Conservation (phyloP, 2,329 filamentous ascomycete species). For the Fusarium secorum region DNA sequence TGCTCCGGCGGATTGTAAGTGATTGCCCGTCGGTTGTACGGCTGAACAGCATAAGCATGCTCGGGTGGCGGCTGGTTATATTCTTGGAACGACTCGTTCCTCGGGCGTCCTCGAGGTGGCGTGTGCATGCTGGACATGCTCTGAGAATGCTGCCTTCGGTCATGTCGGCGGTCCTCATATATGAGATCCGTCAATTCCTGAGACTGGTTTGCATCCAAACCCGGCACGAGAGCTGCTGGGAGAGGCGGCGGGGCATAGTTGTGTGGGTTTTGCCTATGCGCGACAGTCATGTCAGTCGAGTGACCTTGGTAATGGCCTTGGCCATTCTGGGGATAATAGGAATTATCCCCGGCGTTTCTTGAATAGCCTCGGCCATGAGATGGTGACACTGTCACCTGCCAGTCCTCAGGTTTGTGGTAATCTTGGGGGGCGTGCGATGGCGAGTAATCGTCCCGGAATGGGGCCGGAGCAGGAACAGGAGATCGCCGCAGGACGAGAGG, state of each 20-base stretch:
- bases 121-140: constrained; percentile 51
- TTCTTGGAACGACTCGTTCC: constrained; percentile 38
- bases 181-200: constrained; percentile 66
- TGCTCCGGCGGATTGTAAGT: constrained; percentile 49
- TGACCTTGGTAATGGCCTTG: constrained; percentile 45
- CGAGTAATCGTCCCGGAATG: constrained; percentile 37
- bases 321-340: constrained; percentile 44
- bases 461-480: constrained; percentile 36
- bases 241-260: constrained; percentile 57
- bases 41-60: constrained; percentile 50
- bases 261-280: constrained; percentile 43
- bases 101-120: constrained; percentile 52
- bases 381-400: constrained; percentile 45
- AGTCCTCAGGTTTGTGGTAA: constrained; percentile 36
- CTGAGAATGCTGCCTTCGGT: constrained; percentile 54
- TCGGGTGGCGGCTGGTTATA: constrained; percentile 33
- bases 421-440: constrained; percentile 32
- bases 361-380: constrained; percentile 48
- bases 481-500: constrained; percentile 54
- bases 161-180: constrained; percentile 61
- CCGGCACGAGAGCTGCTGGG: constrained; percentile 67
- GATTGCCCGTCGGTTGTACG: constrained; percentile 54
- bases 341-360: constrained; percentile 43
- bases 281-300: constrained; percentile 50
- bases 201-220: constrained; percentile 63